Base-by-base conservation (phyloP, 2,329 filamentous ascomycete species). In the Alternaria sp. region DNA sequence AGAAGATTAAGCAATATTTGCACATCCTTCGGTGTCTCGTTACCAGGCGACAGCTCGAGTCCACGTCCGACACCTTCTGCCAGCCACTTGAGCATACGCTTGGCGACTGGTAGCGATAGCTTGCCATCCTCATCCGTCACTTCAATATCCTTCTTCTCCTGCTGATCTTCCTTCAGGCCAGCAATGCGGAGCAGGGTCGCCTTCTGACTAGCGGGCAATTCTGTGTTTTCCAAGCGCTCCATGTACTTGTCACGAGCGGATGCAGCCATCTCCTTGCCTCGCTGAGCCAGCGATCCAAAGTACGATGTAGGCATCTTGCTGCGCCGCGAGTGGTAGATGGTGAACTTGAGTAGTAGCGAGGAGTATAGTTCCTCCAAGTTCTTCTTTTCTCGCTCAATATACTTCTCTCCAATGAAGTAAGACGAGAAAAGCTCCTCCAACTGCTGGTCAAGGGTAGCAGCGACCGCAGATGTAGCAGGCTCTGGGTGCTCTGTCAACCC, bases 81-180 rank as follows among this genome's bases (percentile, higher is more conserved):
- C 41, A 99, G 83, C 95, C 95, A 99, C 76, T 92, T 96, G 62
- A 99, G 86, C 94, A 99, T 99, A 59, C 95, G 88, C 81, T 98
- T 98, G n/a, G 94, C 92, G 76, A 92, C 93, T n/a, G 88, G 84
- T 5, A 96, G 84, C 68, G 90, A 94, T 27, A 98, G 83, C 58
- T 89, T 85, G 34, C 95, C 95, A 73, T 99, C 94, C 74, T 94
- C 89, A 61, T 98, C 95, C 0, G 90, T 90, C 32, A 98, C 91
- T 75, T 97, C 94, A 59, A 97, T 93, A 54, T 97, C 94, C 68
- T 91, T 90, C 78, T 92, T 92, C 72, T 90, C 90, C 46, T 86
- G 88, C 63, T 90, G 89, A 51, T 92, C 88, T 65, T 94, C 90
- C 65, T 85, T 86, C 52, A 98, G 82, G 18, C 94, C 93, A 62